Conservation (phyloP, 495 filamentous ascomycete species). For the Penicillium riverlandense region DNA sequence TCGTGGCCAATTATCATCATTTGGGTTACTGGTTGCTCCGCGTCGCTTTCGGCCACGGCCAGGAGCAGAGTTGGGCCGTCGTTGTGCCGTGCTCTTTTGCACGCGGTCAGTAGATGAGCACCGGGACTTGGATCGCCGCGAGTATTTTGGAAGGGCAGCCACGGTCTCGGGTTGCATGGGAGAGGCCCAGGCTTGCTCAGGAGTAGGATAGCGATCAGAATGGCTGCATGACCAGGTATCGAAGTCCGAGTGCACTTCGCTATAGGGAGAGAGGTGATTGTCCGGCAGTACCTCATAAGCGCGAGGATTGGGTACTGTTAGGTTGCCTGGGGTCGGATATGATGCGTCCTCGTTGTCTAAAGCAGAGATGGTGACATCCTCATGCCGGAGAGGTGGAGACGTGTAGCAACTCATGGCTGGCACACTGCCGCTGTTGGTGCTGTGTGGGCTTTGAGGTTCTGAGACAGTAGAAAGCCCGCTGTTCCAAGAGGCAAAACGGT, state of each 20-base stretch:
- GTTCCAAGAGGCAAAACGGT: slow-evolving; percentile 12
- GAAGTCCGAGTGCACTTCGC: slow-evolving; percentile 4
- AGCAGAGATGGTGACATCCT: slow-evolving; percentile 9
- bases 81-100: slow-evolving; percentile 2
- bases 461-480: slow-evolving; percentile 14
- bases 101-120: not conserved
- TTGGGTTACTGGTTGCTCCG: slow-evolving; percentile 7
- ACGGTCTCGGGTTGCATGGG: not conserved
- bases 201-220: slow-evolving; percentile 10
- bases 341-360: not conserved
- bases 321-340: slow-evolving; percentile 11
- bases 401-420: slow-evolving; percentile 13
- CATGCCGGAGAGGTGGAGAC: slow-evolving; percentile 13
- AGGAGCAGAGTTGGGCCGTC: slow-evolving; percentile 2
- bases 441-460: slow-evolving; percentile 15
- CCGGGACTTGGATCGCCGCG: slow-evolving; percentile 1
- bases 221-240: slow-evolving; percentile 8
- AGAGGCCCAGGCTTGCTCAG: slow-evolving; percentile 8
- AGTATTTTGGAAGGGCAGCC: not conserved
- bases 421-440: slow-evolving; percentile 9
- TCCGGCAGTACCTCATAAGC: slow-evolving; percentile 1
- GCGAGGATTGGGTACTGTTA: slow-evolving; percentile 2
- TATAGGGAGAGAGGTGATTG: slow-evolving; percentile 4
- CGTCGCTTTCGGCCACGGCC: slow-evolving; percentile 6
- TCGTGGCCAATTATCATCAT: slow-evolving; percentile 36